Base-by-base conservation (phyloP, 305 asterid species). In the Fraxinus greggii region DNA sequence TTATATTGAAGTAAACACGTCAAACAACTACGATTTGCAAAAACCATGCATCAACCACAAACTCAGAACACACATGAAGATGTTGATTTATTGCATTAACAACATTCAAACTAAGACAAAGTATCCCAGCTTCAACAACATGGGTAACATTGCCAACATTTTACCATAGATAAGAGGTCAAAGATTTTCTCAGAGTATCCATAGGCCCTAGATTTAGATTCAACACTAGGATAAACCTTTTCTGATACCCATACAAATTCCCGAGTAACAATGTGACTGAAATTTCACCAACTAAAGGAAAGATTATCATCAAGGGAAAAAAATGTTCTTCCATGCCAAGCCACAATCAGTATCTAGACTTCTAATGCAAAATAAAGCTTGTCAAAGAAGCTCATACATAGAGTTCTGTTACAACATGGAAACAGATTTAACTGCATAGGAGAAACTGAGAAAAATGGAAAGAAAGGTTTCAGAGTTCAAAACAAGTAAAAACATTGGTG, bases 1-100 rank as follows among this genome's bases (percentile, higher is more conserved):
- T 77, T 12, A 33, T 54, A 79, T 42, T 61, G 59, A 73, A 45
- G 36, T 21, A 28, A 77, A 72, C 63, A 82, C 15, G 73, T 79
- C 76, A 70, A 23, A 15, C 31, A 67, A 13, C 36, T 29, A 12
- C 0, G 17, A 28, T 28, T 67, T 4, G 35, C 35, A 28, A 67
- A 12, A 13, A 31, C 35, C 75, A 72, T 36, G 79, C 35, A 70
- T 15, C 36, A 13, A 28, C 45, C 6, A 29, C 12, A 5, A 70
- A 70, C 76, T 23, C 23, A 70, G 19, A 67, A 67, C 19, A 70
- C 75, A 70, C 42, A 5, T 15, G 12, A 31, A 70, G 21, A 35
- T 17, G 40, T 31, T 17, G 42, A 70, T 15, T 29, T 70, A 31
- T 70, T 70, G 26, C 76, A 70, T 29, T 6, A 31, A 70, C 42